phyloP scores from a whole-genome alignment of 306 rosid genomes.

The Acacia acuminata region DNA sequence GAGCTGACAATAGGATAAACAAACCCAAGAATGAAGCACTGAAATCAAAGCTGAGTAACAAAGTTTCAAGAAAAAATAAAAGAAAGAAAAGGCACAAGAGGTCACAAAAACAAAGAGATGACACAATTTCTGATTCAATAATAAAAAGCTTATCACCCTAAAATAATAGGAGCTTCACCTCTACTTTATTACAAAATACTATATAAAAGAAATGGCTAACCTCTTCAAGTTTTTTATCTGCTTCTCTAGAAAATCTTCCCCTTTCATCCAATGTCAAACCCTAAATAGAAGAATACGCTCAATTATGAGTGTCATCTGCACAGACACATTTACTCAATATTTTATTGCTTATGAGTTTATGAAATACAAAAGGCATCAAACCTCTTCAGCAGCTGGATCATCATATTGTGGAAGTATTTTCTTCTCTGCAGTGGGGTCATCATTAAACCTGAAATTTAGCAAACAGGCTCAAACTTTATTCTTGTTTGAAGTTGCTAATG shows the following conservation, averaged over 20 bases:
- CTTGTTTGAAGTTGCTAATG: conserved; percentile 19
- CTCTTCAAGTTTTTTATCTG: conserved; percentile 94
- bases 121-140: conserved; percentile 12
- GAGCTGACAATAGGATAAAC: conserved; percentile 51
- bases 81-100: background rate
- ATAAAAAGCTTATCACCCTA: conserved; percentile 1
- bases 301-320: conserved; percentile 13
- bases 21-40: background rate
- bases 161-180: conserved; percentile 15
- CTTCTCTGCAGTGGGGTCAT: conserved; percentile 74
- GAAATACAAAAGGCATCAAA: conserved; percentile 24
- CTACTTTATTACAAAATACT: conserved; percentile 3
- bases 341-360: background rate
- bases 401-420: conserved; percentile 90
- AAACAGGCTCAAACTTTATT: conserved; percentile 9
- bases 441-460: conserved; percentile 71
- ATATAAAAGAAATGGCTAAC: conserved; percentile 35
- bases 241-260: conserved; percentile 75
- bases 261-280: conserved; percentile 80
- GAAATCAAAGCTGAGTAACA: no score
- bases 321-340: conserved; percentile 7
- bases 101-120: conserved; percentile 9
- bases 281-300: conserved; percentile 43
- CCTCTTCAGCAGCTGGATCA: conserved; percentile 82
- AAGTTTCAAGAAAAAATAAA: no score